These are phyloP conservation scores for Achaetomiella virescens DNA, from an alignment of 495 filamentous ascomycete species.

Conservation along the genomic window DNA sequence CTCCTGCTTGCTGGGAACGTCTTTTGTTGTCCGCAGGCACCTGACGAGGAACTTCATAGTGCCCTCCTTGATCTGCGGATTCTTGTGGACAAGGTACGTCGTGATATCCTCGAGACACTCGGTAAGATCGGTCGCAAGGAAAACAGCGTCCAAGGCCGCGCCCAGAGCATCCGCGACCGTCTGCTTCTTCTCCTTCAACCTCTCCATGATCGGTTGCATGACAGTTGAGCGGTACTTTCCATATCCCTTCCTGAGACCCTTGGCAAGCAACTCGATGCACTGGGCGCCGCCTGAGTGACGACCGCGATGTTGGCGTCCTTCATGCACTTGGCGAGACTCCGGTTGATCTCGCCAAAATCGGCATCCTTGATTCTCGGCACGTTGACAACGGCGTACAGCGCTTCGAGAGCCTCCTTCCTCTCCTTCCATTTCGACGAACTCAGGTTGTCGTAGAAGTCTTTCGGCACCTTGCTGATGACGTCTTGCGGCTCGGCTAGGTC, in stretches of 20 bases:
- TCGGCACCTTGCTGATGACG: slow-evolving; percentile 75
- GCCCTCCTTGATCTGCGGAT: slow-evolving; percentile 93
- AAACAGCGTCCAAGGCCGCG: slow-evolving; percentile 80
- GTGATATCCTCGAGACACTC: slow-evolving; percentile 87
- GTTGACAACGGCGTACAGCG: slow-evolving; percentile 67
- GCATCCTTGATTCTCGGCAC: slow-evolving; percentile 89
- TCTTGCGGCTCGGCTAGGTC: slow-evolving; percentile 90
- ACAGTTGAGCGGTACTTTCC: slow-evolving; percentile 72
- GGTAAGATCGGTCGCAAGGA: slow-evolving; percentile 65
- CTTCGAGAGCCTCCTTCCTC: slow-evolving; percentile 89
- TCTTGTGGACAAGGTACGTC: slow-evolving; percentile 84
- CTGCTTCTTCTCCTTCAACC: slow-evolving; percentile 94
- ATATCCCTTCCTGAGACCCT: slow-evolving; percentile 74
- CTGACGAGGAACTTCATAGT: slow-evolving; percentile 85
- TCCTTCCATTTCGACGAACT: slow-evolving; percentile 97
- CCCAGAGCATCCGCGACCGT: slow-evolving; percentile 81
- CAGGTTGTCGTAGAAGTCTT: slow-evolving; percentile 72
- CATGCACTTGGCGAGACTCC: slow-evolving; percentile 86
- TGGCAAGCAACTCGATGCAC: slow-evolving; percentile 87
- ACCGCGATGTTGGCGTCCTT: slow-evolving; percentile 98
- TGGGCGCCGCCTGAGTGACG: slow-evolving; percentile 88
- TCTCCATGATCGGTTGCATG: slow-evolving; percentile 83
- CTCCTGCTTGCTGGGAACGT: slow-evolving; percentile 76
- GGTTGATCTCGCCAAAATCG: slow-evolving; percentile 75
- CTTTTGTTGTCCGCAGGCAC: slow-evolving; percentile 75